phyloP scores from a whole-genome alignment of 2,329 filamentous ascomycete genomes.

The Fusarium metavorans region DNA sequence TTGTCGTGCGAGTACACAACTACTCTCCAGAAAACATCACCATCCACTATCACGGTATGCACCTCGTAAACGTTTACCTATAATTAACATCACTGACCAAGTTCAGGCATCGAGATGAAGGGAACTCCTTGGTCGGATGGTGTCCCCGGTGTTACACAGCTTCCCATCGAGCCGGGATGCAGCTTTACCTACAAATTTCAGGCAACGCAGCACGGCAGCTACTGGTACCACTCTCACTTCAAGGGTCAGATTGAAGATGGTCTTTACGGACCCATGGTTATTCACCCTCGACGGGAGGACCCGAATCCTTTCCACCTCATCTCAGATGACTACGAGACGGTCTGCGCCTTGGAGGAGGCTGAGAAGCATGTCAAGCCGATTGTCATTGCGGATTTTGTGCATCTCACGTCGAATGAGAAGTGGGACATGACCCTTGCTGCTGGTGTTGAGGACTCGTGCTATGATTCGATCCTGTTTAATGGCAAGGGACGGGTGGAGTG shows the following conservation, averaged over 20 bases:
- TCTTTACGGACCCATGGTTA: slow-evolving; percentile 66
- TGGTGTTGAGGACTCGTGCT: slow-evolving; percentile 65
- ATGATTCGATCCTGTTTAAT: slow-evolving; percentile 72
- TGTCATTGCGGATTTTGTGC: slow-evolving; percentile 68
- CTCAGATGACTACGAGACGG: slow-evolving; percentile 46
- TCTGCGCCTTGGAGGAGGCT: slow-evolving; percentile 61
- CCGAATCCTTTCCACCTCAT: slow-evolving; percentile 64
- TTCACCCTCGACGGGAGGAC: slow-evolving; percentile 52
- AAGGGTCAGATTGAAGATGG: slow-evolving; percentile 70
- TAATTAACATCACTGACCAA: neutral
- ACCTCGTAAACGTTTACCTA: accelerated
- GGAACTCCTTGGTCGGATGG: slow-evolving; percentile 71
- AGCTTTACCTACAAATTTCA: slow-evolving; percentile 66
- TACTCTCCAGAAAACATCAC: slow-evolving; percentile 60
- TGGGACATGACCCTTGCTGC: slow-evolving; percentile 58
- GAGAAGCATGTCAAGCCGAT: slow-evolving; percentile 61
- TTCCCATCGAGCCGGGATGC: slow-evolving; percentile 60
- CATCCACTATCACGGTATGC: slow-evolving; percentile 62
- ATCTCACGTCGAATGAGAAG: slow-evolving; percentile 62
- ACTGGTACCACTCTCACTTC: slow-evolving; percentile 72
- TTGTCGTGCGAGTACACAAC: slow-evolving; percentile 60
- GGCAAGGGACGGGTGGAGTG: slow-evolving; percentile 70
- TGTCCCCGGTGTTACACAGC: slow-evolving; percentile 67
- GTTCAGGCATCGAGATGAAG: slow-evolving; percentile 60
- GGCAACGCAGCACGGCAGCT: slow-evolving; percentile 68